These are phyloP conservation scores for Pichia sp. DNA, from an alignment of 1,139 yeast species.

Conservation along the genomic window DNA sequence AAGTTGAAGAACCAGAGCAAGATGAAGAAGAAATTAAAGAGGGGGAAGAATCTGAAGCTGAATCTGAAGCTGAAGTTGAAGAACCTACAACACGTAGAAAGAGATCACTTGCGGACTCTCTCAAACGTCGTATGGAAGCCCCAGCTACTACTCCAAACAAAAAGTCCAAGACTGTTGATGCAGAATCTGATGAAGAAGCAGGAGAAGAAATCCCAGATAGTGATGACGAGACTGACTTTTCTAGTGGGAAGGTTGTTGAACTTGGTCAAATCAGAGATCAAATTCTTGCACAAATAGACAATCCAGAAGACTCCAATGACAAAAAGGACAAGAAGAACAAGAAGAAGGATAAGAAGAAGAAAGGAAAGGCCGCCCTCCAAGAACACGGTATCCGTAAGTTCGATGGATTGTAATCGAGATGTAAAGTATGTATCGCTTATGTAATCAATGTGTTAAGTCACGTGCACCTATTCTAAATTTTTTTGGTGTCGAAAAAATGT, in stretches of 20 bases:
- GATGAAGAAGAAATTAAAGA: slow-evolving; percentile 21
- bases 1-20: slow-evolving; percentile 13
- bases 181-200: slow-evolving; percentile 15
- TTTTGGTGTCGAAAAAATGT: no score
- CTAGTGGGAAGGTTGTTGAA: slow-evolving; percentile 13
- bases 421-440: background rate
- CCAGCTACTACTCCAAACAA: background rate
- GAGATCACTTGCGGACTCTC: slow-evolving; percentile 16
- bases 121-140: slow-evolving; percentile 10
- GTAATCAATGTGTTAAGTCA: no score
- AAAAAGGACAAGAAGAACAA: slow-evolving; percentile 37
- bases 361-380: slow-evolving; percentile 46
- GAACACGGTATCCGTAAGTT: slow-evolving; percentile 68
- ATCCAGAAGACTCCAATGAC: slow-evolving; percentile 25
- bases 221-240: slow-evolving; percentile 14
- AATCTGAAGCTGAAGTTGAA: slow-evolving; percentile 14
- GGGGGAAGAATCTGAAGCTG: slow-evolving; percentile 24
- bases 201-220: slow-evolving; percentile 19
- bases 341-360: slow-evolving; percentile 39
- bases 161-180: slow-evolving; percentile 4
- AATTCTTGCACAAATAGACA: slow-evolving; percentile 25
- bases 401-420: slow-evolving; percentile 49
- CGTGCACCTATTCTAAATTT: no score
- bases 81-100: slow-evolving; percentile 7
- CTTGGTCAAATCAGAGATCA: slow-evolving; percentile 26